Evolutionary conservation across 225 moss, liverwort and hornwort genomes (phyloP), one percentile per base, ranked within the genome.

Genomic region (Sphagnum tenellum): DNA sequence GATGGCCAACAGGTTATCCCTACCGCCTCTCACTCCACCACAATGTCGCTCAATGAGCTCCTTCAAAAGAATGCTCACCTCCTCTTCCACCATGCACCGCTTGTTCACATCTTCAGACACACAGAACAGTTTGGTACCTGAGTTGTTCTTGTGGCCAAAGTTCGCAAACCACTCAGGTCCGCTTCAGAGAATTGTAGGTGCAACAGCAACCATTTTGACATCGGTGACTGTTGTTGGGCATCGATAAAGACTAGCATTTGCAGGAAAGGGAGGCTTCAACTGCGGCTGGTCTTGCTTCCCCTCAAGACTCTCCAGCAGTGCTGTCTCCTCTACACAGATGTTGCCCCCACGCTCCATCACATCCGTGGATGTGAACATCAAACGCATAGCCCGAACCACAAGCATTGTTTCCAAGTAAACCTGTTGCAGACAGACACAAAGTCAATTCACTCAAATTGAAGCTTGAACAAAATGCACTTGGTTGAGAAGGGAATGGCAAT

Each of bases 81-180:
- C 96, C 80, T 92, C 95, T 72, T 96, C 92, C 47, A 92, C 90
- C 3, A 90, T 92, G 72, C 92, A 96, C 4, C 89, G 92, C 77
- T 89, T 92, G 70, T 90, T 96, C 62, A 96, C 96, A 63, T 96
- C 90, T 51, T 89, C 92, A 45, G 90, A 96, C 8, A 96, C 45
- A 54, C 96, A 96, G 59, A 57, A 96, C 49, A 90, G 72, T 78
- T 96, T 92, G 47, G 92, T 96, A 10, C 92, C 96, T 4, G 92
- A 76, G 47, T 96, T 92, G 59, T 92, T 92, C 71, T 96, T 96
- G 29, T 90, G 71, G 46, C 96, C 92, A 72, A 90, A 92, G 69
- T 90, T 89, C 9, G 96, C 64, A 80, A 96, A 96, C 95, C 95
- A 96, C 57, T 96, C 92, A 29, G 96, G 92, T 5, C 92, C 92